A percentile compares a stretch with the other conserved stretches of the same genome.
Evolutionary conservation across 495 filamentous ascomycete genomes (phyloP).

Genomic region (Lichenothelia convexa): DNA sequence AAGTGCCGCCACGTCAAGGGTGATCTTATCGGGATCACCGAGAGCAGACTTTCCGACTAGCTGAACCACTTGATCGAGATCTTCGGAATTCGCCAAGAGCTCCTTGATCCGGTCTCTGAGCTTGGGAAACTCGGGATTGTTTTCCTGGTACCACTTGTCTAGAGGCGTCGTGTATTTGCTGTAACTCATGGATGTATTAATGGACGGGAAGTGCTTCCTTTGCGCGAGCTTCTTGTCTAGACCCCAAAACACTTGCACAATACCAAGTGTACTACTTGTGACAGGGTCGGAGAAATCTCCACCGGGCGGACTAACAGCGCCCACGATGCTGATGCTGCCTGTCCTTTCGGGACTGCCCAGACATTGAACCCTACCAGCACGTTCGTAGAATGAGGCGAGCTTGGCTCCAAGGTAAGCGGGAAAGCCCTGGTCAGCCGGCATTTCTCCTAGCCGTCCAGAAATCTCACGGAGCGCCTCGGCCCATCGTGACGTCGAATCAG

Average conservation of each 20-base stretch:
- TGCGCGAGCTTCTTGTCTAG: constrained; percentile 98
- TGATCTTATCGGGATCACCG: constrained; percentile 97
- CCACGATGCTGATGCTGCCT: constrained; percentile 93
- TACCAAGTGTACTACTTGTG: constrained; percentile 82
- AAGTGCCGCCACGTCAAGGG: constrained; percentile 74
- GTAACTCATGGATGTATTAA: constrained; percentile 92
- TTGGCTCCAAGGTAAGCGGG: constrained; percentile 94
- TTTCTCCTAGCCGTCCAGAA: constrained; percentile 95
- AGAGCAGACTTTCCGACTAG: constrained; percentile 93
- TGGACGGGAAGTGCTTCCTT: constrained; percentile 96
- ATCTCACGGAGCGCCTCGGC: constrained; percentile 97
- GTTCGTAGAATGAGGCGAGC: constrained; percentile 96
- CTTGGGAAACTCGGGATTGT: constrained; percentile 84
- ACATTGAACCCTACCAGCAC: constrained; percentile 69
- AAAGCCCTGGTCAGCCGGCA: constrained; percentile 99
- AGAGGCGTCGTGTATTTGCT: constrained; percentile 83
- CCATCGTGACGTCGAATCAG: constrained; percentile 96
- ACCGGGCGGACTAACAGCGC: constrained; percentile 89
- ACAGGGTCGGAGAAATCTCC: constrained; percentile 99
- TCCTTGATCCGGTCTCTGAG: constrained; percentile 84
- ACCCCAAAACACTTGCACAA: constrained; percentile 99
- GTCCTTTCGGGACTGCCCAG: constrained; percentile 75
- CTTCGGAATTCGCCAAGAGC: constrained; percentile 83
- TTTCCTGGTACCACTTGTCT: constrained; percentile 82
- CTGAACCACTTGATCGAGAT: constrained; percentile 96